A percentile compares a stretch with the other conserved stretches of the same genome.
phyloP scores from a whole-genome alignment of 129 eudicot species.

The Flaveria bidentis region DNA sequence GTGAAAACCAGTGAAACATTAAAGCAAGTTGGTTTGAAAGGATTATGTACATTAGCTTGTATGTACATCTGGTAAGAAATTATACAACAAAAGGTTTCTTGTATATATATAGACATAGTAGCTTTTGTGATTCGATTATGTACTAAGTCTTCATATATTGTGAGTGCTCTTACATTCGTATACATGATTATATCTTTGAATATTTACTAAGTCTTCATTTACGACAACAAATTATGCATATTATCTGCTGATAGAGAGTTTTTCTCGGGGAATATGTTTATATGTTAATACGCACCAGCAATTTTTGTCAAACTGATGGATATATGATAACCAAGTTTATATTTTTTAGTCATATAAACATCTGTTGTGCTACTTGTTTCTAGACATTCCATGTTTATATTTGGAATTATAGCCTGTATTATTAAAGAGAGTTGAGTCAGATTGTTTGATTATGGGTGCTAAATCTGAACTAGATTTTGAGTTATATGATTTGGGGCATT shows the following conservation, averaged over 20 bases:
- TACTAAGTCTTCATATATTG: too few species aligned
- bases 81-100: too few species aligned
- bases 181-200: slow-evolving; percentile 8
- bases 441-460: not conserved
- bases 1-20: too few species aligned
- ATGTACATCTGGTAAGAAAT: too few species aligned
- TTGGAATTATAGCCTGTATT: not conserved
- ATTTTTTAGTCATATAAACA: not conserved
- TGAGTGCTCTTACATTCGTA: not conserved
- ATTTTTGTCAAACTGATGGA: not conserved
- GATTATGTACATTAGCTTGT: too few species aligned
- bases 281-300: not conserved
- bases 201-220: not conserved
- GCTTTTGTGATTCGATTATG: too few species aligned
- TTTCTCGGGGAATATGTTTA: not conserved
- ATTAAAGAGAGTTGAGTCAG: not conserved
- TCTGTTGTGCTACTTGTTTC: not conserved
- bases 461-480: not conserved
- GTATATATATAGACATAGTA: too few species aligned
- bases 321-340: not conserved
- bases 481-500: not conserved
- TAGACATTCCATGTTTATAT: not conserved
- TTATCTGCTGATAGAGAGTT: not conserved
- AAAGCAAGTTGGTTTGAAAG: too few species aligned
- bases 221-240: not conserved